Evolutionary conservation across 2,329 filamentous ascomycete species (phyloP).

Genomic region (Trichoderma aggressivum): DNA sequence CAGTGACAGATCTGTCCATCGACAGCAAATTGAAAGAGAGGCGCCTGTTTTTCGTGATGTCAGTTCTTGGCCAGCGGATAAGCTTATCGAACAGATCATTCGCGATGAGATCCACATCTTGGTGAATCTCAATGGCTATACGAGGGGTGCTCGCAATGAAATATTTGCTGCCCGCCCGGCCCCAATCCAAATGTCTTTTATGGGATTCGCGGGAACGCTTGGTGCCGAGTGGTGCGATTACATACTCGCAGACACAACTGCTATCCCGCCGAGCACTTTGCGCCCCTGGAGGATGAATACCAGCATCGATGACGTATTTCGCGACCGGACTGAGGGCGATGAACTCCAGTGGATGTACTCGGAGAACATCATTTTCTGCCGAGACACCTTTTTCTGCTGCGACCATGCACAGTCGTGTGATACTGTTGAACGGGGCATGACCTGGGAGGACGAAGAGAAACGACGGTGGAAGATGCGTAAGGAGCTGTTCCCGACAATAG

Average conservation of each 20-base stretch:
- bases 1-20: slow-evolving; percentile 84
- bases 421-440: slow-evolving; percentile 59
- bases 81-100: slow-evolving; percentile 80
- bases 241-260: slow-evolving; percentile 82
- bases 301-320: slow-evolving; percentile 66
- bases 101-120: slow-evolving; percentile 88
- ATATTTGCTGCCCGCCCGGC: slow-evolving; percentile 93
- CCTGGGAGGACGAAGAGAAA: slow-evolving; percentile 79
- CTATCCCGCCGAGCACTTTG: slow-evolving; percentile 77
- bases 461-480: slow-evolving; percentile 91
- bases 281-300: slow-evolving; percentile 75
- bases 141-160: slow-evolving; percentile 92
- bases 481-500: slow-evolving; percentile 78
- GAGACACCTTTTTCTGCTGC: slow-evolving; percentile 96
- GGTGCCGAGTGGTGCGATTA: slow-evolving; percentile 99
- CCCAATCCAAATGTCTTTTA: slow-evolving; percentile 98
- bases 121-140: slow-evolving; percentile 97
- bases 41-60: slow-evolving; percentile 88
- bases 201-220: slow-evolving; percentile 95
- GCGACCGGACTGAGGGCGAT: slow-evolving; percentile 64
- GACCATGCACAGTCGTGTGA: slow-evolving; percentile 92
- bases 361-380: slow-evolving; percentile 93
- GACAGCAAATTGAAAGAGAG: slow-evolving; percentile 88
- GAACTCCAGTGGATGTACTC: slow-evolving; percentile 87
- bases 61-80: slow-evolving; percentile 80